Base-by-base conservation (phyloP, 2,329 filamentous ascomycete genomes). In the Ceratocystis colombiana region DNA sequence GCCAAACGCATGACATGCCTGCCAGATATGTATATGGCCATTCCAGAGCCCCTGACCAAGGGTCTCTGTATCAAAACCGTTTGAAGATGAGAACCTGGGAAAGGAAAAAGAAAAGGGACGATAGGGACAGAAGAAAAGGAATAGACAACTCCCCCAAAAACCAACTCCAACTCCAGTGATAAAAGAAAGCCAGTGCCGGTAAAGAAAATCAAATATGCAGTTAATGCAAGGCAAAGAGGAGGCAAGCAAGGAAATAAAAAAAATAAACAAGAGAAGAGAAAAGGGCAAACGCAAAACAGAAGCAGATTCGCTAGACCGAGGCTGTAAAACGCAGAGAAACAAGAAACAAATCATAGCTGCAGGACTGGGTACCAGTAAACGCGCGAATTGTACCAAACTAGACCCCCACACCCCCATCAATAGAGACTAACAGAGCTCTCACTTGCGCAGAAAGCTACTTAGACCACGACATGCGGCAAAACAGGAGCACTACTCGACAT, bases 151-250 rank as follows among this genome's bases (percentile, higher is more conserved):
- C 22, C 46, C 37, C 53, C 28, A 44, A 20, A 62, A 45, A 67
- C 68, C 22, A 71, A 70, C 50, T 71, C 72, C 20, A 68, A 68
- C 64, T 72, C 70, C 7, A 69, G 59, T 25, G 44, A 6, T 41
- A 63, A 17, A 33, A 62, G 12, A 44, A 45, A 59, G 64, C 57
- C 53, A 70, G 68, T 45, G 59, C 61, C 48, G 50, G 69, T 44
- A 59, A 67, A 69, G 69, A 68, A 69, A 46, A 68, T 66, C 67
- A 65, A 66, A 65, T 69, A 69, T 70, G 33, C 44, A 57, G 62
- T 15, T 45, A 37, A 68, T 61, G 20, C 48, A 15, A 61, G 63
- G 62, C 45, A 66, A 30, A 46, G 7, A 50, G 12, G 45, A 57
- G 53, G 65, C 25, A 62, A 41, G 45, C 37, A 53, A 64, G 30